Conservation (phyloP, 805 yeast genomes). For the Saccharomycopsis lassenensis region DNA sequence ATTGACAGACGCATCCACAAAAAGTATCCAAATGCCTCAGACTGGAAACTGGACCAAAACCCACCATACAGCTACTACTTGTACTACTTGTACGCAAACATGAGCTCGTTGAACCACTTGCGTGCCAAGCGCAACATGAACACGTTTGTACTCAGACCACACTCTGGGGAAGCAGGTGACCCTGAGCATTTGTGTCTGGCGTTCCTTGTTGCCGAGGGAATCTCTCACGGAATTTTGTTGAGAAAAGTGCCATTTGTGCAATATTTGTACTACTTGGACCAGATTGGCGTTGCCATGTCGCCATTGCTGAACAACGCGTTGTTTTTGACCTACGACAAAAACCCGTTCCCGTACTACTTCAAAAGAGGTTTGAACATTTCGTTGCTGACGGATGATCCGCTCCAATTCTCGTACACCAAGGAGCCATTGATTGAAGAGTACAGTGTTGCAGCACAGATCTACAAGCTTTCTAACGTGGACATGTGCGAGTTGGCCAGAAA, state of each 20-base stretch:
- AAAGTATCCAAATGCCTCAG: conserved; percentile 74
- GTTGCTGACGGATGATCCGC: conserved; percentile 92
- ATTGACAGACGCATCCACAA: conserved; percentile 72
- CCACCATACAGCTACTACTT: conserved; percentile 98
- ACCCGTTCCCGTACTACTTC: conserved; percentile 87
- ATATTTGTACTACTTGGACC: conserved; percentile 85
- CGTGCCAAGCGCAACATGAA: conserved; percentile 66
- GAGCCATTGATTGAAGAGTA: conserved; percentile 97
- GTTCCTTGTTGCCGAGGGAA: conserved; percentile 80
- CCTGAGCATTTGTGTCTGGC: conserved; percentile 94
- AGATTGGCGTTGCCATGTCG: conserved; percentile 96
- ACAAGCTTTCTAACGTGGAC: conserved; percentile 87
- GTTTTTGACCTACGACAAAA: conserved; percentile 91
- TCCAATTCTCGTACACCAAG: conserved; percentile 92
- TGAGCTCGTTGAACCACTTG: conserved; percentile 79
- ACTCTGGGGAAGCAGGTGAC: conserved; percentile 99
- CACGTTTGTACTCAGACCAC: conserved; percentile 93
- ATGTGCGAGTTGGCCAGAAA: conserved; percentile 95
- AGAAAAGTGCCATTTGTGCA: conserved; percentile 94
- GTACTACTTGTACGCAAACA: conserved; percentile 78
- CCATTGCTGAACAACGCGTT: conserved; percentile 95
- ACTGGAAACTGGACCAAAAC: conserved; percentile 69
- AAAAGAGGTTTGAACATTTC: conserved; percentile 91
- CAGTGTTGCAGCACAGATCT: conserved; percentile 96
- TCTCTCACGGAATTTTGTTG: conserved; percentile 88